A percentile compares a stretch with the other conserved stretches of the same genome.
Evolutionary conservation across 768 basidiomycete species (phyloP).

Genomic region (Trametes villosa): DNA sequence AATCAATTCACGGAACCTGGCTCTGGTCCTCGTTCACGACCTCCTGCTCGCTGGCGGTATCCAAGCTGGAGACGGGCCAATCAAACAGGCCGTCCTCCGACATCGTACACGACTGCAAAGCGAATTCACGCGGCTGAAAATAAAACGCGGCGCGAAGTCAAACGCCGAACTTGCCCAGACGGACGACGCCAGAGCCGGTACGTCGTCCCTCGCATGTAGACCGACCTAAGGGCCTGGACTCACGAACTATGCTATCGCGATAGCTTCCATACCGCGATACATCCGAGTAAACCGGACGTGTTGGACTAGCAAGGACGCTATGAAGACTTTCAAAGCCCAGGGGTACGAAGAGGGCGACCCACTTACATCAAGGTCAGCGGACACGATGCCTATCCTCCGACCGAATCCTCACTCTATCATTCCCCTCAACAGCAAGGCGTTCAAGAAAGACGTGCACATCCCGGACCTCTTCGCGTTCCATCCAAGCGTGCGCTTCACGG

Average conservation of each 20-base stretch:
- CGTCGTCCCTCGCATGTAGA: conserved; percentile 23
- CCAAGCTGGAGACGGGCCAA: conserved; percentile 87
- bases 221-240: not conserved
- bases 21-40: conserved; percentile 90
- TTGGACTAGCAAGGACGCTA: conserved; percentile 69
- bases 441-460: conserved; percentile 79
- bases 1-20: conserved; percentile 74
- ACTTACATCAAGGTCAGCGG: conserved; percentile 53
- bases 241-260: not conserved
- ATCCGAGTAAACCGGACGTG: conserved; percentile 78
- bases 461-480: conserved; percentile 81
- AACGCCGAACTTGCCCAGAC: conserved; percentile 66
- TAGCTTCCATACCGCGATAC: conserved; percentile 81
- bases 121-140: conserved; percentile 84
- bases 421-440: conserved; percentile 59
- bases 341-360: conserved; percentile 62
- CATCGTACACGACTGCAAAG: conserved; percentile 89
- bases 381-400: conserved; percentile 5
- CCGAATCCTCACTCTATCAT: no score
- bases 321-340: conserved; percentile 54
- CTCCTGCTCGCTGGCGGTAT: conserved; percentile 82
- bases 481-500: conserved; percentile 66
- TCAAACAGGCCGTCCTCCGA: conserved; percentile 84
- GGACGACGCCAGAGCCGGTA: conserved; percentile 69
- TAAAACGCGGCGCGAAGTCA: conserved; percentile 69